Evolutionary conservation across 192 early-diverging fungal genomes (phyloP).

Genomic region (Coemansia sp.): DNA sequence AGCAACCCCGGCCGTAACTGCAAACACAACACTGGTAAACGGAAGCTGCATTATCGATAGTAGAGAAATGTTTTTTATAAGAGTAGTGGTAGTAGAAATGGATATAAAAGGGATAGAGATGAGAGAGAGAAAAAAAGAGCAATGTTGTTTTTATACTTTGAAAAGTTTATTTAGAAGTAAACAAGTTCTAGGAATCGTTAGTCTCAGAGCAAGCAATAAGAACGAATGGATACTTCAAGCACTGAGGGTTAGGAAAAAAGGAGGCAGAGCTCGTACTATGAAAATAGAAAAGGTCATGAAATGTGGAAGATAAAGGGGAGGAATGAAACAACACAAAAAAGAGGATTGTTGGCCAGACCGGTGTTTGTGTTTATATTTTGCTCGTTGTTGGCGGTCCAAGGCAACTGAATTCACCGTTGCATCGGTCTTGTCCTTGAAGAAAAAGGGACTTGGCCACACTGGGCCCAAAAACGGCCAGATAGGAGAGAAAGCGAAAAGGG

Average conservation of each 20-base stretch:
- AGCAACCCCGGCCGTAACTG: neutral
- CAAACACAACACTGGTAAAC: neutral
- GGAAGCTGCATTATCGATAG: constrained; percentile 13
- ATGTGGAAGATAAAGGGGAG: neutral
- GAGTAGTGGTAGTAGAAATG: too few species aligned
- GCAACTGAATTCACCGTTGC: neutral
- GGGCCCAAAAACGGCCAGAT: neutral
- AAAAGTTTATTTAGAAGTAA: too few species aligned
- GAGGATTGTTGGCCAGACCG: neutral
- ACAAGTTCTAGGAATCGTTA: too few species aligned
- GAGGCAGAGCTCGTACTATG: neutral
- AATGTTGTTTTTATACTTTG: too few species aligned
- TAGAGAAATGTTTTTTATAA: neutral
- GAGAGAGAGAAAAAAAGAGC: too few species aligned
- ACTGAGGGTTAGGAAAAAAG: neutral
- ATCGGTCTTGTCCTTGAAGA: neutral
- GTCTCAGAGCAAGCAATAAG: too few species aligned
- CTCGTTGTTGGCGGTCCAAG: neutral
- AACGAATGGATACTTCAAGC: too few species aligned
- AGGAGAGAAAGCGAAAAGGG: neutral
- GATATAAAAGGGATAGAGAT: too few species aligned
- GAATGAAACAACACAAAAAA: neutral
- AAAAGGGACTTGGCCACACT: neutral
- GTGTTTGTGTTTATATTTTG: neutral
- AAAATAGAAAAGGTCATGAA: neutral